Conservation (phyloP, 352 stramenopile genomes). For the Pythium myriotylum region DNA sequence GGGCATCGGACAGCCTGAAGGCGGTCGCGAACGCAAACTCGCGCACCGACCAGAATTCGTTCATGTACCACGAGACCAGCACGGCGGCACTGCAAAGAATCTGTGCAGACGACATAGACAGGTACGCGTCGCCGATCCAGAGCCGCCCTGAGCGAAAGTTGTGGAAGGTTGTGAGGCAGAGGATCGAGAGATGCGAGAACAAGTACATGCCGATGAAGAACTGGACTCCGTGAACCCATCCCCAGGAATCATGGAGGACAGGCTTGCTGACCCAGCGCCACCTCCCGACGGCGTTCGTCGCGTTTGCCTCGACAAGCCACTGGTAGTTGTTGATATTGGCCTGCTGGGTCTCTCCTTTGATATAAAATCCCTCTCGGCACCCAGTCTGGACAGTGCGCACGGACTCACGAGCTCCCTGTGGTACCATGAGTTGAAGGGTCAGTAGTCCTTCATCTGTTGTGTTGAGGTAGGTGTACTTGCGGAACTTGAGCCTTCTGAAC, state of each 20-base stretch:
- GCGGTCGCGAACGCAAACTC: constrained; percentile 16
- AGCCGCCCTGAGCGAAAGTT: constrained; percentile 10
- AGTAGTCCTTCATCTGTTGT: constrained; percentile 8
- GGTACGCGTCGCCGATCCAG: constrained; percentile 31
- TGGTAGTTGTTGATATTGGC: constrained; percentile 25
- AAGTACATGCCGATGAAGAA: constrained; percentile 24
- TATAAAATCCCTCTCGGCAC: constrained; percentile 20
- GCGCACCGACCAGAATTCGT: constrained; percentile 23
- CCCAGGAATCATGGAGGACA: constrained; percentile 25
- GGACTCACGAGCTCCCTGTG: constrained; percentile 3
- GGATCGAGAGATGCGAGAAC: constrained; percentile 18
- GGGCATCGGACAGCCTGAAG: not conserved
- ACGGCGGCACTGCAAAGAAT: constrained; percentile 1
- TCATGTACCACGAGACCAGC: constrained; percentile 25
- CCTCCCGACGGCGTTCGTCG: constrained; percentile 1
- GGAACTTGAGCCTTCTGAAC: constrained; percentile 1
- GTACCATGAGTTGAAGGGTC: no score
- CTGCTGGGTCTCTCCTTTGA: constrained; percentile 26
- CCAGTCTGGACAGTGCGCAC: constrained; percentile 12
- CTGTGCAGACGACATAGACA: constrained; percentile 17
- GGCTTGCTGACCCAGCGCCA: constrained; percentile 13
- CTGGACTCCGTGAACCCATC: constrained; percentile 25
- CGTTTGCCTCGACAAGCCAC: constrained; percentile 7
- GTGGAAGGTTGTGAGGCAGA: constrained; percentile 16
- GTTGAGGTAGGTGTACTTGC: constrained; percentile 2